Conservation (phyloP, 148 eudicot species). For the Amaranthus cruentus region DNA sequence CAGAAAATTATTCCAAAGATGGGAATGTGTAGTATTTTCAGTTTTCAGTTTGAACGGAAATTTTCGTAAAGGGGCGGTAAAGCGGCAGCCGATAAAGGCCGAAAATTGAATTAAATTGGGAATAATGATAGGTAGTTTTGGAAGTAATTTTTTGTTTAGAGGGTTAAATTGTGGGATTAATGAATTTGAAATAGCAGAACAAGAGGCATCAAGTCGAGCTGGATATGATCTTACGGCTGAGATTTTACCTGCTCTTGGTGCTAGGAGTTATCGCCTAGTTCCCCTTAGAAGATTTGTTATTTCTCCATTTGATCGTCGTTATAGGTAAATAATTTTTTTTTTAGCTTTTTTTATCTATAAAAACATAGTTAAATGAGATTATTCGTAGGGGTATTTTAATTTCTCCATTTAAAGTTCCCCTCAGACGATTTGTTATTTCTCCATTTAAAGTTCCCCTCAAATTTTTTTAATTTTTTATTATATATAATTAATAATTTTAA, state of each 20-base stretch:
- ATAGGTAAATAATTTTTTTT: conserved; percentile 37
- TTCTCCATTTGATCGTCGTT: conserved; percentile 59
- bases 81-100: too few relatives aligned
- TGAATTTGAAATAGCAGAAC: background rate
- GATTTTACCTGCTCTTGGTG: conserved; percentile 75
- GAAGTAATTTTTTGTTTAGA: conserved; percentile 4
- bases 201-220: conserved; percentile 17
- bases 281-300: conserved; percentile 38
- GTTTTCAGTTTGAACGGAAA: too few relatives aligned
- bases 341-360: background rate
- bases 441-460: fast-evolving
- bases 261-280: conserved; percentile 44
- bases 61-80: too few relatives aligned
- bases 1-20: too few relatives aligned
- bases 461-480: too few relatives aligned
- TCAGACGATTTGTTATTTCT: too few relatives aligned
- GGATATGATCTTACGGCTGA: conserved; percentile 35
- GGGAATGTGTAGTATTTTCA: too few relatives aligned
- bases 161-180: conserved; percentile 9
- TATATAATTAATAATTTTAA: too few relatives aligned
- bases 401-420: too few relatives aligned
- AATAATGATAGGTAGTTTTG: background rate
- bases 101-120: background rate
- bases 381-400: fast-evolving
- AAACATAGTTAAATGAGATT: too few relatives aligned